These are phyloP conservation scores for Colletotrichum australisinense DNA, from an alignment of 2,329 filamentous ascomycete species.

Conservation along the genomic window DNA sequence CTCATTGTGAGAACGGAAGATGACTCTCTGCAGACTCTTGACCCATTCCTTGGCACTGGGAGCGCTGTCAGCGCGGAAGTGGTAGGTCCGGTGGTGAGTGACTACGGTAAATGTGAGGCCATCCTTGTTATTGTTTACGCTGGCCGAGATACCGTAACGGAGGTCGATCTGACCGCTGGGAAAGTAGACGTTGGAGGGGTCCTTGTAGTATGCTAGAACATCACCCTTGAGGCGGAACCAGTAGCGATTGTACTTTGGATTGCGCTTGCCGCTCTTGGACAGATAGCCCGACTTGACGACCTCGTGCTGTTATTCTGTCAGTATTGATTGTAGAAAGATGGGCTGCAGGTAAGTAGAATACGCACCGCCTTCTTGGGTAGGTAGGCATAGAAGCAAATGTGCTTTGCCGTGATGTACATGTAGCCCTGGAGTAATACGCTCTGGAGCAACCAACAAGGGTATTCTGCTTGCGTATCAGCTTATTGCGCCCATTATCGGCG, in stretches of 20 bases:
- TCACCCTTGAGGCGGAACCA: conserved; percentile 96
- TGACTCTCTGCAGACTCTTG: conserved; percentile 90
- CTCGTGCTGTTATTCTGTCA: conserved; percentile 62
- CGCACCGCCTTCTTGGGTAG: conserved; percentile 90
- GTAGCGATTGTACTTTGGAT: conserved; percentile 87
- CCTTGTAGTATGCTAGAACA: conserved; percentile 88
- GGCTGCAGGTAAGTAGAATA: conserved; percentile 15
- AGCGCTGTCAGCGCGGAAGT: conserved; percentile 89
- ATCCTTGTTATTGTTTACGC: conserved; percentile 81
- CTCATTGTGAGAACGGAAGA: conserved; percentile 95
- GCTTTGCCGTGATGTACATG: conserved; percentile 92
- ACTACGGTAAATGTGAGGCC: conserved; percentile 81
- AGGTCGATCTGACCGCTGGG: conserved; percentile 92
- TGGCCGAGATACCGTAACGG: conserved; percentile 90
- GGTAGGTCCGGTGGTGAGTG: conserved; percentile 84
- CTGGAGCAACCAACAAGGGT: conserved; percentile 92
- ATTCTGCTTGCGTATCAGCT: conserved; percentile 66
- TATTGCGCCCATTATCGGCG: conserved; percentile 12
- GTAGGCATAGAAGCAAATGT: conserved; percentile 98
- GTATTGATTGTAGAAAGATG: not conserved
- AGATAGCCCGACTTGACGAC: conserved; percentile 89
- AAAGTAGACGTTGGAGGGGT: conserved; percentile 89
- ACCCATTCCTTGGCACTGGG: conserved; percentile 97
- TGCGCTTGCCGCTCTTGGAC: conserved; percentile 87
- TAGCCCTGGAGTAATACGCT: conserved; percentile 93